Conservation (phyloP, 768 basidiomycete species). For the Tylopilus sp. region DNA sequence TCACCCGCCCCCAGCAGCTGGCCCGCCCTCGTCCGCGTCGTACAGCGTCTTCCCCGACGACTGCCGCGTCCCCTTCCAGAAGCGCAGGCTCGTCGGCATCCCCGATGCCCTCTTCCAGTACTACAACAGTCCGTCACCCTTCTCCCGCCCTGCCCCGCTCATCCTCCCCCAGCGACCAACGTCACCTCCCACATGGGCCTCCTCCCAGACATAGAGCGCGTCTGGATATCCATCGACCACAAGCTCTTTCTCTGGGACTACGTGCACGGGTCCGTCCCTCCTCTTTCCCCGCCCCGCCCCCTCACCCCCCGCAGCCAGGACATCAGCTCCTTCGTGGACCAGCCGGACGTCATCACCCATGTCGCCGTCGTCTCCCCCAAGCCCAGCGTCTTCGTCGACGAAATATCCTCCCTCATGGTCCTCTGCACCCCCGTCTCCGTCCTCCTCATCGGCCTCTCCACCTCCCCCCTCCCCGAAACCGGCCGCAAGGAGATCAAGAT, state of each 20-base stretch:
- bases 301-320: conserved; percentile 57
- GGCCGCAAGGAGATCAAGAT: conserved; percentile 75
- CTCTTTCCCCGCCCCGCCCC: neutral
- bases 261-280: conserved; percentile 70
- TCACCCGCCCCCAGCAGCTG: conserved; percentile 44
- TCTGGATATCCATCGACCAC: conserved; percentile 94
- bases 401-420: conserved; percentile 84
- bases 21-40: conserved; percentile 66
- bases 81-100: conserved; percentile 69
- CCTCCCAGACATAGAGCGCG: conserved; percentile 88
- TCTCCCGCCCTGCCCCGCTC: conserved; percentile 1
- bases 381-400: conserved; percentile 84
- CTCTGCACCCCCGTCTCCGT: conserved; percentile 85
- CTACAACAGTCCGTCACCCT: conserved; percentile 59
- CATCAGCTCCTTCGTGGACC: conserved; percentile 88
- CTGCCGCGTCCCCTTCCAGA: conserved; percentile 76
- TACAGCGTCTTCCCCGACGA: conserved; percentile 80
- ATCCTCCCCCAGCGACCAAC: conserved; percentile 48
- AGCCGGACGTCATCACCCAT: conserved; percentile 83
- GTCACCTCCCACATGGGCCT: conserved; percentile 85
- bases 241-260: conserved; percentile 98
- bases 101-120: conserved; percentile 77
- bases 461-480: conserved; percentile 39
- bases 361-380: conserved; percentile 89
- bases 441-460: conserved; percentile 78